Evolutionary conservation across 2,329 filamentous ascomycete species (phyloP), one percentile per base, ranked within the genome.

Genomic region (Sordariomycetes sp.): DNA sequence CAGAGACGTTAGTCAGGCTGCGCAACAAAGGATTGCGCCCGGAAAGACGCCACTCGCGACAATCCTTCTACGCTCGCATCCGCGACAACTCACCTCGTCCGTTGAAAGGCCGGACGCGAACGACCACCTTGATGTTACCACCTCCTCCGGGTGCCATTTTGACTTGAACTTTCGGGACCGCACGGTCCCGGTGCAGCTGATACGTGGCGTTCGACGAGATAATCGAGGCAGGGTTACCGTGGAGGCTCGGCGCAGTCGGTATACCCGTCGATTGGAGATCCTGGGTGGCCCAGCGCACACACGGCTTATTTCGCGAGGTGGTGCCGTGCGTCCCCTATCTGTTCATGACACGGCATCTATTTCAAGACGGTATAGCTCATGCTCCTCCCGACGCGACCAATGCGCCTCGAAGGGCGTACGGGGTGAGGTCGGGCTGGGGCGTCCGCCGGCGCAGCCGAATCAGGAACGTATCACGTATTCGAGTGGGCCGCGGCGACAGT

Each of bases 51-150:
- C 45, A 24, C 6, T 24, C 10, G 45, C 45, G n/a, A 24, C 45
- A 32, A 32, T 22, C 45, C 45, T 50, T 24, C 8, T 10, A 20
- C 20, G 20, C 20, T 50, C 45, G 45, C 22, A 50, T 22, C 3
- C 12, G 45, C 10, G 8, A 6, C 10, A 8, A 52, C 77, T 59
- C 78, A 92, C 90, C 90, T 92, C 91, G 85, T 67, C 84, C 85
- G 72, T 99, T 99, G 76, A 99, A 99, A 55, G 94, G 94, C 69
- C 94, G 84, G 65, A 88, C 86, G 76, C 94, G 85, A 77, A 99
- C 94, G 78, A 99, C 94, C 76, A 99, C 94, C 85, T 99, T 99
- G 73, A 99, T 99, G 70, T 99, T 99, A 69, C 94, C 91, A 74
- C 88, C 90, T 67, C 89, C 89, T 65, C 81, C 75, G 60, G 76